Percentiles rank a stretch among this genome's conserved stretches.
Evolutionary conservation across 768 basidiomycete species (phyloP).

Genomic region (Tulasnella sp.): DNA sequence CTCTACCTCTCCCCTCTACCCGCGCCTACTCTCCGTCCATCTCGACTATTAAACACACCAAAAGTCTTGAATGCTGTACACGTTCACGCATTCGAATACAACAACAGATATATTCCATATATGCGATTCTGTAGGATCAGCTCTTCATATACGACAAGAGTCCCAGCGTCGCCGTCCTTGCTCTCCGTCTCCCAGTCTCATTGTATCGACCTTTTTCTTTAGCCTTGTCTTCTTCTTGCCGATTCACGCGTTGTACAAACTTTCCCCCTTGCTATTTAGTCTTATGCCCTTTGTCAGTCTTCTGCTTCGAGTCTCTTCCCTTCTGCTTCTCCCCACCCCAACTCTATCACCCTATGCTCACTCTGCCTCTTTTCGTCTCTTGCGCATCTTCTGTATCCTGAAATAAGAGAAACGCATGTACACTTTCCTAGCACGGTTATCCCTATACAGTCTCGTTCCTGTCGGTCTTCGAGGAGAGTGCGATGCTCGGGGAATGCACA

Average conservation of each 20-base stretch:
- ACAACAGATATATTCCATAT: not conserved
- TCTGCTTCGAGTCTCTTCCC: not conserved
- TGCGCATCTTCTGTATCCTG: not conserved
- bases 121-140: not conserved
- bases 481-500: too few relatives aligned
- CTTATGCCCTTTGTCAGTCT: not conserved
- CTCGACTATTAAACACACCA: not conserved
- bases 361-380: not conserved
- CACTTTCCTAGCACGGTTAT: not conserved
- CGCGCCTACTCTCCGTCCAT: not conserved
- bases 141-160: conserved; percentile 5
- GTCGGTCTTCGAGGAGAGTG: not conserved
- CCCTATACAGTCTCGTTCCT: not conserved
- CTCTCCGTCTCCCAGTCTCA: not conserved
- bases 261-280: not conserved
- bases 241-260: not conserved
- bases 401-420: not conserved
- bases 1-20: not conserved
- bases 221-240: not conserved
- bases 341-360: not conserved
- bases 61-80: not conserved
- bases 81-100: not conserved
- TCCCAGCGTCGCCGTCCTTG: not conserved
- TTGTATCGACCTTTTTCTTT: not conserved
- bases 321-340: too few relatives aligned